These are phyloP conservation scores for Metroxylon sagu DNA, from an alignment of 176 grass and related monocot species.

Conservation along the genomic window DNA sequence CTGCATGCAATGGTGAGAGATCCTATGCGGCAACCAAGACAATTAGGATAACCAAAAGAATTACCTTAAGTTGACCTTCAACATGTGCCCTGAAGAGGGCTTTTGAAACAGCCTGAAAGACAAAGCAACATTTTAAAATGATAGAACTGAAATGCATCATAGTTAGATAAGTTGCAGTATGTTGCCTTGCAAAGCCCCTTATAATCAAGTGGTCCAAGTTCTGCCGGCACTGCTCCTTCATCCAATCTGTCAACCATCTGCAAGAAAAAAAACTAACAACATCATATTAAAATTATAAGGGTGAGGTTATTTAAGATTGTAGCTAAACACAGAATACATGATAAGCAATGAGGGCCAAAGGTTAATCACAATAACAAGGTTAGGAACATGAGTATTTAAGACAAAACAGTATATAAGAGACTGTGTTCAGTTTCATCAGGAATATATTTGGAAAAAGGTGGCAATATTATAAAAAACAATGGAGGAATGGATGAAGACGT, in stretches of 20 bases:
- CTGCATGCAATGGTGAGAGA: constrained; percentile 21
- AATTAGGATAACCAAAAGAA: neutral
- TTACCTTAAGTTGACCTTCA: constrained; percentile 97
- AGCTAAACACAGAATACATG: too few relatives aligned
- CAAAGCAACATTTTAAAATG: constrained; percentile 20
- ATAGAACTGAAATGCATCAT: constrained; percentile 14
- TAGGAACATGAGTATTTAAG: too few relatives aligned
- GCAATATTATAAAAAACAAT: too few relatives aligned
- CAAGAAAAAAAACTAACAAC: constrained; percentile 15
- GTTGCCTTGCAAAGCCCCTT: constrained; percentile 78
- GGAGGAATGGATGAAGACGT: too few relatives aligned
- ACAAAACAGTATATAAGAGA: too few relatives aligned
- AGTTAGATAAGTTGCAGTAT: constrained; percentile 13
- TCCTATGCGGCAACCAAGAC: constrained; percentile 9
- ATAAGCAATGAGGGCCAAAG: too few relatives aligned
- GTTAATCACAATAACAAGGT: too few relatives aligned
- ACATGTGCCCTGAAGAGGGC: constrained; percentile 98
- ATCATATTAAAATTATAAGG: neutral
- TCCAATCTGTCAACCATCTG: constrained; percentile 97
- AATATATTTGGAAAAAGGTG: too few relatives aligned
- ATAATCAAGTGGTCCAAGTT: constrained; percentile 90
- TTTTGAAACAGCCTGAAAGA: constrained; percentile 70
- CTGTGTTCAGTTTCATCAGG: too few relatives aligned
- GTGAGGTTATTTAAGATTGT: too few relatives aligned
- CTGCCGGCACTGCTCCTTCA: constrained; percentile 64